Evolutionary conservation across 176 grass and related monocot species (phyloP).

Genomic region (Oryza longistaminata): DNA sequence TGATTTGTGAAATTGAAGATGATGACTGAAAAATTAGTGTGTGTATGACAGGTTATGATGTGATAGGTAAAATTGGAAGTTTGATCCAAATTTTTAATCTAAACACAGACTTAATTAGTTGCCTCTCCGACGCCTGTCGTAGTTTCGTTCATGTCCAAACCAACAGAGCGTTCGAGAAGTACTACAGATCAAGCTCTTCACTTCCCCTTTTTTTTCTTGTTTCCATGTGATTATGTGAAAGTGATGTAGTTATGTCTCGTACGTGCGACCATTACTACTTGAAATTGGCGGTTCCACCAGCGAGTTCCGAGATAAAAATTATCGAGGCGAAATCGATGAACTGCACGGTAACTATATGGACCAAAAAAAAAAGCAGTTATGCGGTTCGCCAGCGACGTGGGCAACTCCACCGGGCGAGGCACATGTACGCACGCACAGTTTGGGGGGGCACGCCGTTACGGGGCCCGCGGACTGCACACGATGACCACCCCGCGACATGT

Average conservation of each 20-base stretch:
- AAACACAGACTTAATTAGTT: neutral
- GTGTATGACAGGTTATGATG: too few relatives aligned
- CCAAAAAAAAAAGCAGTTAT: too few relatives aligned
- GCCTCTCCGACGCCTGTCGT: neutral
- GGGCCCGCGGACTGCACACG: neutral
- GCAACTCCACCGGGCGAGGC: neutral
- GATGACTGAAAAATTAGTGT: too few relatives aligned
- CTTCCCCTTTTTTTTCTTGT: neutral
- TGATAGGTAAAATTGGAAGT: too few relatives aligned
- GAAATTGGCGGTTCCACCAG: neutral
- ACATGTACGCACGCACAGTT: neutral
- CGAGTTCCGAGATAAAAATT: neutral
- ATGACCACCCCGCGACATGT: too few relatives aligned
- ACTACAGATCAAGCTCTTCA: neutral
- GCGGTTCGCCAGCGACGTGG: neutral
- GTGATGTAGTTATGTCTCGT: neutral
- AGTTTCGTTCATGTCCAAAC: neutral
- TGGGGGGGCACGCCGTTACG: too few relatives aligned
- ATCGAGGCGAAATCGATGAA: neutral
- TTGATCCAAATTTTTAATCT: too few relatives aligned
- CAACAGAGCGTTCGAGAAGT: slow-evolving; percentile 8
- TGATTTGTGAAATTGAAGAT: too few relatives aligned
- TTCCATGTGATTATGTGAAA: neutral
- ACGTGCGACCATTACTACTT: neutral
- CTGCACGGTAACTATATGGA: too few relatives aligned